Percentiles rank a stretch among this genome's conserved stretches.
Evolutionary conservation across 371 early-diverging fungal genomes (phyloP).

Genomic region (Thermomucor indicae-seudaticae): DNA sequence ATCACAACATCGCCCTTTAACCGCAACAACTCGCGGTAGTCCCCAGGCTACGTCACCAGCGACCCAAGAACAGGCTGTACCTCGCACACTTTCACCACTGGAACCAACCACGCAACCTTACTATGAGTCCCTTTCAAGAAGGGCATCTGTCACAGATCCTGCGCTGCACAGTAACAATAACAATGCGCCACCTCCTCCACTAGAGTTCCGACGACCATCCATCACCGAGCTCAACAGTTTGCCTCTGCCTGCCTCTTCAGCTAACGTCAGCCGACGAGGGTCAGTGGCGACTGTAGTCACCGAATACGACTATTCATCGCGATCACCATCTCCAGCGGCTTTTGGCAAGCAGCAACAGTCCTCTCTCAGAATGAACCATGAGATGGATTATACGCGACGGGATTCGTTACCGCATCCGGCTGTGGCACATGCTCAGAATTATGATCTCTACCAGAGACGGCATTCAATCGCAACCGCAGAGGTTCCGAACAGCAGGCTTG

Average conservation of each 20-base stretch:
- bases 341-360: slow-evolving; percentile 11
- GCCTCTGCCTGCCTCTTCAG: slow-evolving; percentile 25
- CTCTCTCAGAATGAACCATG: not conserved
- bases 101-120: slow-evolving; percentile 29
- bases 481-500: slow-evolving; percentile 13
- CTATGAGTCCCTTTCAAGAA: slow-evolving; percentile 23
- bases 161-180: slow-evolving; percentile 10
- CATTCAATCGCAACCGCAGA: slow-evolving; percentile 56
- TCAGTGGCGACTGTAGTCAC: slow-evolving; percentile 31
- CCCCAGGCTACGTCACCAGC: slow-evolving; percentile 3
- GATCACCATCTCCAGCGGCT: slow-evolving; percentile 36
- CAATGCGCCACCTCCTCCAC: slow-evolving; percentile 1
- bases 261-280: slow-evolving; percentile 29
- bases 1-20: not conserved
- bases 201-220: slow-evolving; percentile 29
- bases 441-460: slow-evolving; percentile 47
- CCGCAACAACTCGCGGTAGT: not conserved
- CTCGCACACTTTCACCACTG: slow-evolving; percentile 21
- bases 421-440: slow-evolving; percentile 15
- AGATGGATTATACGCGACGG: slow-evolving; percentile 12
- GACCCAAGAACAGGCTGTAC: slow-evolving; percentile 3
- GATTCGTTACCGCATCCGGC: slow-evolving; percentile 39
- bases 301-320: slow-evolving; percentile 36
- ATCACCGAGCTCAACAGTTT: slow-evolving; percentile 25
- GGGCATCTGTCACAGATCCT: slow-evolving; percentile 37